These are phyloP conservation scores for Lachancea nothofagi DNA, from an alignment of 805 yeast genomes.

Conservation along the genomic window DNA sequence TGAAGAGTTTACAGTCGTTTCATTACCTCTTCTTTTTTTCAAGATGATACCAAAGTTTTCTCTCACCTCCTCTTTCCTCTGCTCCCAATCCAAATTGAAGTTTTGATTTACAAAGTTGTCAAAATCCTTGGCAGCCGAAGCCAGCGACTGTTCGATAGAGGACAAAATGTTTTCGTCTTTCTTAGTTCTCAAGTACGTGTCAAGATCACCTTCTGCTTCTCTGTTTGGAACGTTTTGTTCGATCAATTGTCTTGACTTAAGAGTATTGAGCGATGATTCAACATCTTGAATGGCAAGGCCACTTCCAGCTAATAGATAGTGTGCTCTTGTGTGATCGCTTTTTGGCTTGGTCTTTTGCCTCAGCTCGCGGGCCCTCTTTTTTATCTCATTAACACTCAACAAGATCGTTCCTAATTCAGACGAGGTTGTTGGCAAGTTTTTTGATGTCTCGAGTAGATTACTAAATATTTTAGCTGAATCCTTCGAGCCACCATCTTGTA, in stretches of 20 bases:
- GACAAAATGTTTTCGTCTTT: constrained; percentile 78
- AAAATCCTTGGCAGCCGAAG: constrained; percentile 73
- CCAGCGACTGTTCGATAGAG: constrained; percentile 75
- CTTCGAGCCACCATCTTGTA: background rate
- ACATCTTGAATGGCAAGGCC: constrained; percentile 85
- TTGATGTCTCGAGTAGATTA: constrained; percentile 73
- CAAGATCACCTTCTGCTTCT: constrained; percentile 41
- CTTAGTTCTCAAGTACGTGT: constrained; percentile 56
- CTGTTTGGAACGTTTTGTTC: constrained; percentile 21
- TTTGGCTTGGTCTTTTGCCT: constrained; percentile 41
- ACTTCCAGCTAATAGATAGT: constrained; percentile 82
- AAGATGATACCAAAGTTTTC: constrained; percentile 59
- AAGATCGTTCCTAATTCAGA: constrained; percentile 76
- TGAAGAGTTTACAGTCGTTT: constrained; percentile 13
- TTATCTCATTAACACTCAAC: constrained; percentile 73
- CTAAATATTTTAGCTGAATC: constrained; percentile 38
- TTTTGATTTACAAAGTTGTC: constrained; percentile 69
- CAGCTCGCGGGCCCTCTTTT: constrained; percentile 55
- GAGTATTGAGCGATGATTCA: constrained; percentile 47
- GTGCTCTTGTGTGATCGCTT: constrained; percentile 59
- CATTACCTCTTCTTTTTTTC: constrained; percentile 22
- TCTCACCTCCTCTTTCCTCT: constrained; percentile 66
- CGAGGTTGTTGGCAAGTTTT: constrained; percentile 59
- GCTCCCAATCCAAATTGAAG: constrained; percentile 78
- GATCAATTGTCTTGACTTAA: constrained; percentile 38